Evolutionary conservation across 192 early-diverging fungal genomes (phyloP).

Genomic region (Umbelopsis isabellina): DNA sequence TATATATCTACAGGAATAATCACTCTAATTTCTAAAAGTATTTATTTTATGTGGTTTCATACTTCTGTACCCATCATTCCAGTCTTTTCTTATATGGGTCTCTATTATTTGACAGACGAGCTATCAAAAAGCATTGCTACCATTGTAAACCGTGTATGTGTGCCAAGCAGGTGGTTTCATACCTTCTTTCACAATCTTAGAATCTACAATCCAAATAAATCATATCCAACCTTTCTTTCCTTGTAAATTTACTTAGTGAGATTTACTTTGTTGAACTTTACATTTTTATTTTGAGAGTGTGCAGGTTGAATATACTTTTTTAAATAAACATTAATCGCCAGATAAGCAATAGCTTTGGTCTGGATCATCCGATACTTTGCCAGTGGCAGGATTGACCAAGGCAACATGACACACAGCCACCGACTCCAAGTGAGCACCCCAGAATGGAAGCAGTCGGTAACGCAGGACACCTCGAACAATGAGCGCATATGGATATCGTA

Average conservation of each 20-base stretch:
- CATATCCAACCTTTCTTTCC: too few species aligned
- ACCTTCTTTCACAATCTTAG: too few species aligned
- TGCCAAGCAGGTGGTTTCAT: too few species aligned
- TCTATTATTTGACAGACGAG: too few species aligned
- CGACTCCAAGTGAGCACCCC: constrained; percentile 20
- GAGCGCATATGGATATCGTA: constrained; percentile 40
- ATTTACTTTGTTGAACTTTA: neutral
- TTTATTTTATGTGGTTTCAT: too few species aligned
- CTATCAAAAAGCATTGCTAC: too few species aligned
- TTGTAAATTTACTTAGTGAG: neutral
- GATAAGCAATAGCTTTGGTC: constrained; percentile 39
- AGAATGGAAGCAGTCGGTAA: constrained; percentile 33
- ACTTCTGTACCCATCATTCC: too few species aligned
- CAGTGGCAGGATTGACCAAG: constrained; percentile 37
- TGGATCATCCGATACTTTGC: constrained; percentile 33
- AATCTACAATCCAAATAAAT: too few species aligned
- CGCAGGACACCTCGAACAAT: constrained; percentile 36
- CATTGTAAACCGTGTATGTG: too few species aligned
- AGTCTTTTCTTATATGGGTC: too few species aligned
- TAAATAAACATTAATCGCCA: constrained; percentile 2
- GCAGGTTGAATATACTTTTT: neutral
- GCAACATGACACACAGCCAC: constrained; percentile 42
- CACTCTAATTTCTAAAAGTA: too few species aligned
- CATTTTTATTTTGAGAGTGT: neutral
- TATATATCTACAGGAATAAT: too few species aligned